A percentile compares a stretch with the other conserved stretches of the same genome.
Evolutionary conservation across 495 filamentous ascomycete genomes (phyloP).

Genomic region (Aspergillus sclerotioniger): DNA sequence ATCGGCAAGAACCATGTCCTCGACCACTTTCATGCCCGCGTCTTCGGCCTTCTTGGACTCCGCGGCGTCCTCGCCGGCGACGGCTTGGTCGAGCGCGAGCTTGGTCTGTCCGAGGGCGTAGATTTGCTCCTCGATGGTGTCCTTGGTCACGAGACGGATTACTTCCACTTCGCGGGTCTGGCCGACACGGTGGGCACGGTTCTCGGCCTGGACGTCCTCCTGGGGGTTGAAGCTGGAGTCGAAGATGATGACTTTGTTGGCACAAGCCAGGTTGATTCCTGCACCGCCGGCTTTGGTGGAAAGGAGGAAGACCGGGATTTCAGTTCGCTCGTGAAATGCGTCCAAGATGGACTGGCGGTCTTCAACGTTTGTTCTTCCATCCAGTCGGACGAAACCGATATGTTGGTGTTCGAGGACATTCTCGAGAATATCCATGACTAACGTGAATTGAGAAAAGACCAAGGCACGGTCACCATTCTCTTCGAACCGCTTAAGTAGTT

Average conservation of each 20-base stretch:
- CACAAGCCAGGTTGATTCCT: slow-evolving; percentile 90
- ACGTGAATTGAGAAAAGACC: slow-evolving; percentile 89
- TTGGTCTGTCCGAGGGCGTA: slow-evolving; percentile 86
- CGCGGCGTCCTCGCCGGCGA: slow-evolving; percentile 60
- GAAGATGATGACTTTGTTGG: slow-evolving; percentile 97
- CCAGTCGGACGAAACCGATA: slow-evolving; percentile 75
- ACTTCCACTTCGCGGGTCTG: slow-evolving; percentile 89
- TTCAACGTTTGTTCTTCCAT: slow-evolving; percentile 79
- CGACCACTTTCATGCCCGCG: slow-evolving; percentile 58
- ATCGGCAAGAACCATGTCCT: slow-evolving; percentile 57
- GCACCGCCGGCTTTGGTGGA: slow-evolving; percentile 92
- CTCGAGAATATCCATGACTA: slow-evolving; percentile 86
- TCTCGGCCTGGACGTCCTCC: slow-evolving; percentile 94
- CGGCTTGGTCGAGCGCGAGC: slow-evolving; percentile 83
- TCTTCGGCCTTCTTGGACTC: slow-evolving; percentile 53
- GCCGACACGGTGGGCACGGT: slow-evolving; percentile 91
- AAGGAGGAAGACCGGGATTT: slow-evolving; percentile 87
- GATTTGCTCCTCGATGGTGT: slow-evolving; percentile 92
- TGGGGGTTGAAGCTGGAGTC: slow-evolving; percentile 95
- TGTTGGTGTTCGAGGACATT: slow-evolving; percentile 70
- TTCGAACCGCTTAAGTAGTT: slow-evolving; percentile 69
- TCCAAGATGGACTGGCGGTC: slow-evolving; percentile 81
- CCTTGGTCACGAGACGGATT: slow-evolving; percentile 71
- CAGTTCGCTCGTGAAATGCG: slow-evolving; percentile 69
- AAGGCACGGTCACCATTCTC: slow-evolving; percentile 82